phyloP scores from a whole-genome alignment of 2,329 filamentous ascomycete genomes.

The Hypoxylon rubiginosum region DNA sequence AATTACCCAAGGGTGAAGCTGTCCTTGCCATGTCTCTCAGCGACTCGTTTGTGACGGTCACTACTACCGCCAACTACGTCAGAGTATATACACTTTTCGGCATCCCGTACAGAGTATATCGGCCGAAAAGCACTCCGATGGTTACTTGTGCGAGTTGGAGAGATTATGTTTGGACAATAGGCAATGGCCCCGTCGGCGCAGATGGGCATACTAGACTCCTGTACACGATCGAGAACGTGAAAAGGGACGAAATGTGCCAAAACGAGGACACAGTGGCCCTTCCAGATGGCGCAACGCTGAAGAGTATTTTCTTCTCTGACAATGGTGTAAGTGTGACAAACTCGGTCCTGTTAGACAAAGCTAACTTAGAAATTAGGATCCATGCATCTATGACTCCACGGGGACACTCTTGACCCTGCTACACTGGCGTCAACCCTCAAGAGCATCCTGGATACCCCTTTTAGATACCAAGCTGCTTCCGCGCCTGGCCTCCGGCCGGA shows the following conservation, averaged over 20 bases:
- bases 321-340: conserved; percentile 73
- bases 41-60: conserved; percentile 90
- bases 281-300: conserved; percentile 78
- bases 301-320: conserved; percentile 92
- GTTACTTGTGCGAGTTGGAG: conserved; percentile 95
- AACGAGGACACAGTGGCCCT: conserved; percentile 93
- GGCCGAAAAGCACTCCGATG: conserved; percentile 89
- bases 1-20: conserved; percentile 87
- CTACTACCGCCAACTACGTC: conserved; percentile 88
- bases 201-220: conserved; percentile 83
- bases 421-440: conserved; percentile 88
- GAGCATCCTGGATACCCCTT: conserved; percentile 91
- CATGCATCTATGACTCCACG: conserved; percentile 94
- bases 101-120: conserved; percentile 87
- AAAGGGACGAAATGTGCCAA: conserved; percentile 93
- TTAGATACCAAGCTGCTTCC: conserved; percentile 89
- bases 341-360: conserved; percentile 16
- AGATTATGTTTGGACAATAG: conserved; percentile 96
- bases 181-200: conserved; percentile 86
- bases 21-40: conserved; percentile 91
- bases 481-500: conserved; percentile 85
- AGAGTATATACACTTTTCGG: conserved; percentile 94
- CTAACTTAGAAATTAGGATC: conserved; percentile 71
- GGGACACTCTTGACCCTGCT: conserved; percentile 89
- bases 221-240: conserved; percentile 96